Conservation (phyloP, 306 rosid genomes). For the Lathyrus aphaca region DNA sequence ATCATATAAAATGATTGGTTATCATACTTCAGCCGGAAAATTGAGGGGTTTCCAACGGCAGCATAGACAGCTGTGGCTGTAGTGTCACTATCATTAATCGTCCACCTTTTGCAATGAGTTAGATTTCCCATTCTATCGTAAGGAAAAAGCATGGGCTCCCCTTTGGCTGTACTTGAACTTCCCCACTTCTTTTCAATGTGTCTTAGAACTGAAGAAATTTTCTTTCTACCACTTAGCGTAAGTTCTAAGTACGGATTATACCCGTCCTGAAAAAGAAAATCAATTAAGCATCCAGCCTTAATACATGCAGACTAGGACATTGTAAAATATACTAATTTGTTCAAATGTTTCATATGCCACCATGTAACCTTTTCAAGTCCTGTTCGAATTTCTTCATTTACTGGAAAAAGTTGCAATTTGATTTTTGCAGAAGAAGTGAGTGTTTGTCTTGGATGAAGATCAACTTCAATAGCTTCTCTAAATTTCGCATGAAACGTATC, state of each 20-base stretch:
- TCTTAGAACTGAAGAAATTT: slow-evolving; percentile 78
- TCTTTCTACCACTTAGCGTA: slow-evolving; percentile 68
- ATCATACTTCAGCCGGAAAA: slow-evolving; percentile 78
- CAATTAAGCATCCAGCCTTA: slow-evolving; percentile 29
- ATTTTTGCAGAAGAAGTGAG: slow-evolving; percentile 62
- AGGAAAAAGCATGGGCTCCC: slow-evolving; percentile 70
- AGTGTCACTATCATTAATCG: slow-evolving; percentile 54
- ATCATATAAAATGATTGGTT: slow-evolving; percentile 29
- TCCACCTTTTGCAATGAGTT: slow-evolving; percentile 66
- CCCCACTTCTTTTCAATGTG: slow-evolving; percentile 88
- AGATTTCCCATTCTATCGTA: slow-evolving; percentile 45
- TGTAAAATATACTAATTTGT: slow-evolving; percentile 29
- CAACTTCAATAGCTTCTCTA: slow-evolving; percentile 35
- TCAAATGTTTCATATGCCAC: slow-evolving; percentile 41
- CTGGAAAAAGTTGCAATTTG: slow-evolving; percentile 81
- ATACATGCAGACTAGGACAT: slow-evolving; percentile 19
- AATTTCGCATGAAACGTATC: slow-evolving; percentile 31
- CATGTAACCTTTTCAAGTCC: slow-evolving; percentile 72
- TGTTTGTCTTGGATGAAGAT: slow-evolving; percentile 42
- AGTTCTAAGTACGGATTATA: slow-evolving; percentile 81
- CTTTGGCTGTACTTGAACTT: slow-evolving; percentile 58
- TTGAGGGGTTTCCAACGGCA: slow-evolving; percentile 73
- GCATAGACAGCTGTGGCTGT: slow-evolving; percentile 66
- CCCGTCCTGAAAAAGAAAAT: slow-evolving; percentile 63
- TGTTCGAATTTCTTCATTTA: slow-evolving; percentile 60